phyloP scores from a whole-genome alignment of 2,329 filamentous ascomycete genomes.

The Botrytis medusae region DNA sequence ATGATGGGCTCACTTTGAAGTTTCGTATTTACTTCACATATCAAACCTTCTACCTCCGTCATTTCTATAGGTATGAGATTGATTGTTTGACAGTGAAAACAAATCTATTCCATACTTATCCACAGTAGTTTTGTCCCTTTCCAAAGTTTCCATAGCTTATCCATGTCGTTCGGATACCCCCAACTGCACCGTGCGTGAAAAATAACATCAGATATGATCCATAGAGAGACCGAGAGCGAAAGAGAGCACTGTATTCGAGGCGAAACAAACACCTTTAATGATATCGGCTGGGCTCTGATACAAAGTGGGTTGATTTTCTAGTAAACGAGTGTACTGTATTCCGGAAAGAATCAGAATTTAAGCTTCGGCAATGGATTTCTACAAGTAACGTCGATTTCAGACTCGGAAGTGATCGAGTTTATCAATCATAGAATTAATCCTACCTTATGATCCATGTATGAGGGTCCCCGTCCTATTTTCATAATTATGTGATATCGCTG shows the following conservation, averaged over 20 bases:
- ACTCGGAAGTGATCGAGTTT: neutral
- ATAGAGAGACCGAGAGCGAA: conserved; percentile 2
- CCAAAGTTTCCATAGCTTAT: neutral
- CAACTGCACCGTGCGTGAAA: conserved; percentile 13
- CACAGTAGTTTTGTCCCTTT: neutral
- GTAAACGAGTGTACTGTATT: neutral
- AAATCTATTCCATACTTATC: conserved; percentile 13
- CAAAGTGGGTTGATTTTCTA: conserved; percentile 11
- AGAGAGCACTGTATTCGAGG: conserved; percentile 9
- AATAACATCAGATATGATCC: neutral
- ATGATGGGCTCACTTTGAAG: neutral
- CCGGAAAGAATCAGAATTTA: neutral
- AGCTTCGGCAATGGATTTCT: neutral
- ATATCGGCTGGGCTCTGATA: neutral
- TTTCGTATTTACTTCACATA: neutral
- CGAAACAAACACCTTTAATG: neutral
- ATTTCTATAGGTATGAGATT: conserved; percentile 10
- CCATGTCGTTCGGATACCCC: neutral
- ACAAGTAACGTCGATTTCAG: neutral
- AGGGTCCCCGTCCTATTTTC: neutral
- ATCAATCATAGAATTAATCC: neutral
- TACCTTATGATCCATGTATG: neutral
- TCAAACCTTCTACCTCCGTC: neutral
- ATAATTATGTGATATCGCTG: neutral
- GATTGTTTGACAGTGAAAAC: neutral